Evolutionary conservation across 1,284 basidiomycete species (phyloP), one percentile per base, ranked within the genome.

Genomic region (Chalciporus sp.): DNA sequence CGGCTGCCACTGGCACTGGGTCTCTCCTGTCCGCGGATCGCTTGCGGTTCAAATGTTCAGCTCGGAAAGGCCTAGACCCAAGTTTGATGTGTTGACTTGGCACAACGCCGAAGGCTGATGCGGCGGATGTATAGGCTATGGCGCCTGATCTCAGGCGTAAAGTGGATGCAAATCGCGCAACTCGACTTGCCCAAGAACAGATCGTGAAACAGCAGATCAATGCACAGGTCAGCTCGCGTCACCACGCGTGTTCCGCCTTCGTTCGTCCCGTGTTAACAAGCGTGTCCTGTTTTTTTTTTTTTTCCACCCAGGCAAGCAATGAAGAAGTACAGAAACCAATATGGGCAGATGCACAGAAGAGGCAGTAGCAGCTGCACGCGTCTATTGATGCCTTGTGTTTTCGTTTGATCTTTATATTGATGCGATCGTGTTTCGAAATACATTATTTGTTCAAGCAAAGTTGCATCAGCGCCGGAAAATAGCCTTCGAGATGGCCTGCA

Each of bases 121-220:
- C n/a, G 37, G n/a, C 37, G 2, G 37, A 39, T 8, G 37, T 39
- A 10, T 63, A 89, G 86, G 75, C 77, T 59, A 79, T 89, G 80
- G 75, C 86, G 11, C 86, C 88, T 51, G 86, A 89, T 69, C 66
- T 90, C 53, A 79, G 76, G 60, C 78, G 80, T 46, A 83, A 82
- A 63, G 87, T 89, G 6, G 88, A 89, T 61, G 80, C 81, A 4
- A 79, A 78, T 58, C 79, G 84, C 41, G 78, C 77, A 16, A 74
- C 81, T 7, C 76, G 88, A 49, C 58, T 82, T 20, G 78, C 81
- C 2, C 72, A 78, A 58, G 86, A 88, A 71, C 73, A 74, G 48
- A 79, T 77, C 53, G 77, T 77, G 58, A 76, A 76, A 61, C 77
- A 76, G 61, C 83, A 85, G 62, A 71, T 76, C 14, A 68, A 76